Evolutionary conservation across 805 yeast genomes (phyloP).

Genomic region (Suhomyces faveliae): DNA sequence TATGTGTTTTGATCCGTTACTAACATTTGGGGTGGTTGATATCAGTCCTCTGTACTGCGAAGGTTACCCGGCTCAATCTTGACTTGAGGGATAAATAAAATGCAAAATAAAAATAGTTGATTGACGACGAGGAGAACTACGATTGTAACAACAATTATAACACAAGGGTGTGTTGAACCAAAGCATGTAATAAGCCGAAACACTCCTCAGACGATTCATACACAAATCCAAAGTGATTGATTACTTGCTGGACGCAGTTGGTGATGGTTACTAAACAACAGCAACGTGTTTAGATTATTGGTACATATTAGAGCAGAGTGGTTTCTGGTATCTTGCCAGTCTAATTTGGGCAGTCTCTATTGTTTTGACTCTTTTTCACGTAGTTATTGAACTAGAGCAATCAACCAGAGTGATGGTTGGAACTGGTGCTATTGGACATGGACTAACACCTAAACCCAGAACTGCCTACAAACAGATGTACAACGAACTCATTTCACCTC

Average conservation of each 20-base stretch:
- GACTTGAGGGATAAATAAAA: neutral
- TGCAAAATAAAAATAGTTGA: neutral
- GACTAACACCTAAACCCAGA: neutral
- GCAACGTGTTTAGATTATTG: neutral
- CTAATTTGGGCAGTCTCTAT: neutral
- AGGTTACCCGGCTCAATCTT: neutral
- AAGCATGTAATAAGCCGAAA: neutral
- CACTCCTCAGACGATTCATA: neutral
- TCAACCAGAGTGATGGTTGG: neutral
- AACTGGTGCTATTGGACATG: neutral
- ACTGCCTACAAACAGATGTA: neutral
- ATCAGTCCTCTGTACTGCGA: neutral
- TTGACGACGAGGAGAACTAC: no score
- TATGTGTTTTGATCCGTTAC: neutral
- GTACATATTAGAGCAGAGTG: neutral
- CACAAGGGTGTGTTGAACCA: neutral
- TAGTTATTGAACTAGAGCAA: neutral
- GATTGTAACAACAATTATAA: neutral
- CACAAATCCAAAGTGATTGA: neutral
- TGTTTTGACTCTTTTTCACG: neutral
- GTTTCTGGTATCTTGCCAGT: neutral
- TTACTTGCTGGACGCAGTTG: neutral
- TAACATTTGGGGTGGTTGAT: neutral
- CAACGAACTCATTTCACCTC: neutral
- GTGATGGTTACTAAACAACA: neutral